A percentile compares a stretch with the other conserved stretches of the same genome.
phyloP scores from a whole-genome alignment of 1,284 basidiomycete species.

The Rhizoctonia solani region DNA sequence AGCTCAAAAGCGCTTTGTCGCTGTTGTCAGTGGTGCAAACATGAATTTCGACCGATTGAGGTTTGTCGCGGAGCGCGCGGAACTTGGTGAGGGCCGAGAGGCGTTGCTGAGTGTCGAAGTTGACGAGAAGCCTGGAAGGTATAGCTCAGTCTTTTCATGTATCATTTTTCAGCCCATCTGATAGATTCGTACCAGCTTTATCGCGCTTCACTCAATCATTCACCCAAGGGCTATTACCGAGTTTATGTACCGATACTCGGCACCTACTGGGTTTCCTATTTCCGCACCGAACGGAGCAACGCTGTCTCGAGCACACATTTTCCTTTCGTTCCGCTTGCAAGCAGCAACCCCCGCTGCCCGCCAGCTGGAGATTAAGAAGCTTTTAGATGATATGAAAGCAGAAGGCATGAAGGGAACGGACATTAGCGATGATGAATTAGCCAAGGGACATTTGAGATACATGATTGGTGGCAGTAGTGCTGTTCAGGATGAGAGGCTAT shows the following conservation, averaged over 20 bases:
- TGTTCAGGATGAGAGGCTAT: conserved; percentile 86
- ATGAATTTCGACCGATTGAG: conserved; percentile 98
- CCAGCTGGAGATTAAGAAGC: conserved; percentile 65
- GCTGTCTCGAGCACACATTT: conserved; percentile 66
- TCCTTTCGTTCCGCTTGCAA: conserved; percentile 88
- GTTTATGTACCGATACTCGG: conserved; percentile 90
- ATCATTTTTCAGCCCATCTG: neutral
- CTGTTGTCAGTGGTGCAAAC: conserved; percentile 93
- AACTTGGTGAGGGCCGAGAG: conserved; percentile 94
- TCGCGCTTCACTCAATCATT: conserved; percentile 84
- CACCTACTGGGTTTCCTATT: conserved; percentile 50
- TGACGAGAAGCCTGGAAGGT: conserved; percentile 90
- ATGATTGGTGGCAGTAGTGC: conserved; percentile 84
- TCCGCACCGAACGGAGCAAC: neutral
- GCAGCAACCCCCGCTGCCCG: conserved; percentile 56
- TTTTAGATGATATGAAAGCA: conserved; percentile 64
- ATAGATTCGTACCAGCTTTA: conserved; percentile 63
- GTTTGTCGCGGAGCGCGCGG: conserved; percentile 97
- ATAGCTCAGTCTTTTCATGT: conserved; percentile 48
- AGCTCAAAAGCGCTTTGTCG: conserved; percentile 86
- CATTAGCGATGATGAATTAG: conserved; percentile 93
- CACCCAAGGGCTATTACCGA: conserved; percentile 95
- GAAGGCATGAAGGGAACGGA: conserved; percentile 84
- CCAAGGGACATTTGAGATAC: conserved; percentile 93
- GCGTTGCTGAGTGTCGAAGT: conserved; percentile 91